Conservation (phyloP, 2,329 filamentous ascomycete species). For the Nakataea oryzae region DNA sequence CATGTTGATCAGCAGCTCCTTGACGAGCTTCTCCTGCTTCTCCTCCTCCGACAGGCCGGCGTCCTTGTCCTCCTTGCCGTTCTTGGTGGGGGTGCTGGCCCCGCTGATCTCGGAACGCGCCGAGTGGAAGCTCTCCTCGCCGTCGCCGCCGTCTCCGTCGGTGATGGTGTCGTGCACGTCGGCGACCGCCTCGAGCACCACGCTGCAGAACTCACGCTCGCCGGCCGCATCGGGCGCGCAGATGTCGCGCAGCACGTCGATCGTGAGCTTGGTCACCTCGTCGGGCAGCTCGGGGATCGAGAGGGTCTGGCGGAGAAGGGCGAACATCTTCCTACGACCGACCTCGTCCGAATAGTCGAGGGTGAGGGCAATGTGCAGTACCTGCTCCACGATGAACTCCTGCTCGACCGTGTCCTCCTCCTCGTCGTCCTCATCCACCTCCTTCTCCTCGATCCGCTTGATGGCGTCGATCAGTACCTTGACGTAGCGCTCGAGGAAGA, state of each 20-base stretch:
- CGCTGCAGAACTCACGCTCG: constrained; percentile 72
- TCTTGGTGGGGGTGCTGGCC: constrained; percentile 43
- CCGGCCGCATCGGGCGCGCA: constrained; percentile 66
- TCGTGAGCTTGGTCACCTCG: constrained; percentile 78
- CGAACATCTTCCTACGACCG: constrained; percentile 91
- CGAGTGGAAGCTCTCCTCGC: constrained; percentile 84
- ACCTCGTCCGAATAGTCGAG: constrained; percentile 98
- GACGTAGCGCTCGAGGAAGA: constrained; percentile 75
- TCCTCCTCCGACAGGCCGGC: constrained; percentile 47
- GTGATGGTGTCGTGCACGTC: constrained; percentile 94
- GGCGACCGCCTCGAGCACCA: constrained; percentile 86
- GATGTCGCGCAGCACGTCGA: constrained; percentile 72
- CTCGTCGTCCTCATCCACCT: constrained; percentile 50
- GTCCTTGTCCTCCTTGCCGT: constrained; percentile 20
- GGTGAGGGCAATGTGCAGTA: constrained; percentile 83
- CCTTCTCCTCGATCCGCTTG: constrained; percentile 41
- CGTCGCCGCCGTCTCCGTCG: constrained; percentile 47
- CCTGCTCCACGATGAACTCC: constrained; percentile 91
- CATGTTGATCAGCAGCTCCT: constrained; percentile 93
- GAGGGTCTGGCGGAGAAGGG: constrained; percentile 73
- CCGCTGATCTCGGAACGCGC: constrained; percentile 76
- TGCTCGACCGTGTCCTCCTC: constrained; percentile 81
- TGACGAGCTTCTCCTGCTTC: constrained; percentile 64
- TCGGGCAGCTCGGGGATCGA: constrained; percentile 83
- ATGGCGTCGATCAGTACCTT: constrained; percentile 56